Evolutionary conservation across 2,329 filamentous ascomycete species (phyloP), one percentile per base, ranked within the genome.

Genomic region (Diaporthe velutina): DNA sequence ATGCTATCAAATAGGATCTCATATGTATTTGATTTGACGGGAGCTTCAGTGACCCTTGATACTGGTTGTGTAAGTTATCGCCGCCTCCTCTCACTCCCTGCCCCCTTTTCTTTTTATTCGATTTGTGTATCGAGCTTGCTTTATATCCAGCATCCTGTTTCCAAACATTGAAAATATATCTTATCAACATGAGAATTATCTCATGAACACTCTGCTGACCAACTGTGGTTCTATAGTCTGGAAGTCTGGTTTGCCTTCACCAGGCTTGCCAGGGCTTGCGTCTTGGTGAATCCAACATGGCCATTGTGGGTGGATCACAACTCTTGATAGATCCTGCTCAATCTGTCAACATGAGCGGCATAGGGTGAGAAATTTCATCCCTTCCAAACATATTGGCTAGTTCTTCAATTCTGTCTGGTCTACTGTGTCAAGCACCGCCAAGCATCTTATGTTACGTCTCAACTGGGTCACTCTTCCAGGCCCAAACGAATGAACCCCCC

Each of bases 261-360:
- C 76, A 79, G 55, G 82, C 81, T 3, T 80, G 79, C 57, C 80
- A 82, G 60, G 78, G 77, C n/a, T 70, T 85, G 22, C 77, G 79
- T 22, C 76, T 70, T 22, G 78, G 80, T 10, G 81, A 83, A 33
- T 80, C 79, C 13, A 75, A 77, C 9, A 78, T 80, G 54, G 79
- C 81, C 25, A 71, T 83, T 25, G 80, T 79, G 1, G 77, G 77
- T 19, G 80, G 80, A 8, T 74, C 75, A 9, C 81, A 78, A 70
- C 68, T 83, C 2, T 76, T 80, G 3, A 52, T 82, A 8, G 71
- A 48, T 12, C 80, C 81, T 2, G 81, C 79, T 12, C 76, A 77
- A 30, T 75, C 73, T 13, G 74, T 79, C 33, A 52, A 57, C 30
- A 74, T 80, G 73, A 73, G 76, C 22, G 73, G 45, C 3, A 55